Evolutionary conservation across 805 yeast species (phyloP).

Genomic region (Lipomyces spencermartinsiae): DNA sequence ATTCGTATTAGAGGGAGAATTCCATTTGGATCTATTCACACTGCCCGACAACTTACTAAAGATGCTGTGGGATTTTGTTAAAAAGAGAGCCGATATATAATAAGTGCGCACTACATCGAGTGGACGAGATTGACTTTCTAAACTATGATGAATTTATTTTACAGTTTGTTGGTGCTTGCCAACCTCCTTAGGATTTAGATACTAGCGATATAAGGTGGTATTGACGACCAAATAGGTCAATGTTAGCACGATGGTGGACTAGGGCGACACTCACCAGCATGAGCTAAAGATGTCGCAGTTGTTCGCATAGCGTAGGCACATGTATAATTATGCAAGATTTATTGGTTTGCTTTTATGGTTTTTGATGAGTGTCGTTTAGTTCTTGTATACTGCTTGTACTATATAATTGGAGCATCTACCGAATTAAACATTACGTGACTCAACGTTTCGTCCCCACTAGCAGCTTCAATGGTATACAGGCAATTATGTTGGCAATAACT

Average conservation of each 20-base stretch:
- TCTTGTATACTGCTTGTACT: slow-evolving; percentile 1
- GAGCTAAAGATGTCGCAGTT: neutral
- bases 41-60: slow-evolving; percentile 88
- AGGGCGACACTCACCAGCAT: neutral
- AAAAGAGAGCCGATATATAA: slow-evolving; percentile 43
- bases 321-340: neutral
- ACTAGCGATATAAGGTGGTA: neutral
- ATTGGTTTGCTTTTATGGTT: neutral
- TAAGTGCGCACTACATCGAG: neutral
- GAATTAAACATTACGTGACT: neutral
- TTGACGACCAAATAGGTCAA: neutral
- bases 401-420: neutral
- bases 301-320: neutral
- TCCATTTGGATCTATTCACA: slow-evolving; percentile 93
- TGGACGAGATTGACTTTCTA: neutral
- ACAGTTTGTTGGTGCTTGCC: neutral
- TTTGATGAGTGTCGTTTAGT: neutral
- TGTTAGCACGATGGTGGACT: neutral
- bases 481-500: neutral
- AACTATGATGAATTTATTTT: neutral
- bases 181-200: neutral
- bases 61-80: slow-evolving; percentile 93
- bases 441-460: neutral
- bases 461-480: neutral
- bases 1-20: slow-evolving; percentile 73